Evolutionary conservation across 768 basidiomycete species (phyloP).

Genomic region (Daedaleopsis nitida): DNA sequence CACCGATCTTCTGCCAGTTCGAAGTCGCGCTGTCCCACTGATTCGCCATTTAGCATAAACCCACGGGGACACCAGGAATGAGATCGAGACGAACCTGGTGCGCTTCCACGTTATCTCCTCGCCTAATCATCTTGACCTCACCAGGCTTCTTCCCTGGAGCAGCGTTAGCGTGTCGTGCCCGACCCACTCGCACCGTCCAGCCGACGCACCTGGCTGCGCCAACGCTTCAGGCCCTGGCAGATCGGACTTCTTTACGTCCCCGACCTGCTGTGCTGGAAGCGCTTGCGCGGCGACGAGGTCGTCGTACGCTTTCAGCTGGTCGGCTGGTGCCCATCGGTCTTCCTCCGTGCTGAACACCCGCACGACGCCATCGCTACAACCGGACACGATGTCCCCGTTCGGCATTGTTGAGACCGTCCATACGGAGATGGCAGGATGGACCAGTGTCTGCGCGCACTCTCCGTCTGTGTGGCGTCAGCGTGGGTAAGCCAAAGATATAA

Average conservation of each 20-base stretch:
- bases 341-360: conserved; percentile 80
- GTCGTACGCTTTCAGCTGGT: conserved; percentile 70
- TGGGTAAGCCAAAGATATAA: neutral
- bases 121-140: conserved; percentile 90
- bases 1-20: conserved; percentile 92
- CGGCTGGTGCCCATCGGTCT: conserved; percentile 71
- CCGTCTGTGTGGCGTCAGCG: conserved; percentile 62
- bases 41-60: neutral
- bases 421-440: conserved; percentile 95
- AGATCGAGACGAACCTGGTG: conserved; percentile 61
- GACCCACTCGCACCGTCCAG: neutral
- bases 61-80: neutral
- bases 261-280: conserved; percentile 83
- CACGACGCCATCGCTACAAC: conserved; percentile 85
- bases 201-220: conserved; percentile 58
- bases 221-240: conserved; percentile 87
- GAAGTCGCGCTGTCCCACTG: conserved; percentile 78
- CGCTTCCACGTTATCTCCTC: conserved; percentile 80
- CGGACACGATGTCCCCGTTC: conserved; percentile 91
- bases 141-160: conserved; percentile 84
- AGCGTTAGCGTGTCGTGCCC: neutral
- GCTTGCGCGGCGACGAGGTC: conserved; percentile 75
- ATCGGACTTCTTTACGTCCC: conserved; percentile 91
- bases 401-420: conserved; percentile 91
- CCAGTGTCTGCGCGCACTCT: conserved; percentile 84